phyloP scores from a whole-genome alignment of 441 rosid genomes.

The Breynia disticha region DNA sequence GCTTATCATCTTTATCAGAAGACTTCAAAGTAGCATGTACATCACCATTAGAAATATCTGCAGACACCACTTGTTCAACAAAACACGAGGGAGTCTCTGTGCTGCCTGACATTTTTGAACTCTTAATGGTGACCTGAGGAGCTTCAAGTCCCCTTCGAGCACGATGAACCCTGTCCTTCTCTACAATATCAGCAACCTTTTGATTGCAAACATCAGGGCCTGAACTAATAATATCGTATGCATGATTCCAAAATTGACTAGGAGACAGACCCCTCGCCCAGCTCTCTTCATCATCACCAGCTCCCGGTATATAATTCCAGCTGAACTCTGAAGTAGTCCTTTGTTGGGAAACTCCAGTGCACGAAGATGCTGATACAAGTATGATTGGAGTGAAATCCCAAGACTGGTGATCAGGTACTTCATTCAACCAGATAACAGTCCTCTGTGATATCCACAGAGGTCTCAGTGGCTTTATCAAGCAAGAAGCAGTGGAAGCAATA shows the following conservation, averaged over 20 bases:
- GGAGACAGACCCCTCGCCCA: slow-evolving; percentile 94
- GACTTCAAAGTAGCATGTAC: slow-evolving; percentile 13
- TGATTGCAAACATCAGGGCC: slow-evolving; percentile 68
- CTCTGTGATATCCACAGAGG: slow-evolving; percentile 89
- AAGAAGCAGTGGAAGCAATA: slow-evolving; percentile 44
- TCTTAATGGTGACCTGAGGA: slow-evolving; percentile 50
- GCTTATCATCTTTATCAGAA: slow-evolving; percentile 22
- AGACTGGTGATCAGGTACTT: slow-evolving; percentile 78
- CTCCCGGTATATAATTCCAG: slow-evolving; percentile 93
- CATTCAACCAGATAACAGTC: slow-evolving; percentile 82
- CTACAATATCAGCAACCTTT: slow-evolving; percentile 86
- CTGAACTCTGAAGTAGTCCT: slow-evolving; percentile 64
- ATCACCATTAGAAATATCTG: slow-evolving; percentile 16
- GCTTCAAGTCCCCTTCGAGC: slow-evolving; percentile 66
- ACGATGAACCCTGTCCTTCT: slow-evolving; percentile 64
- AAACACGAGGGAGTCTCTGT: not conserved
- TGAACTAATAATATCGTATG: slow-evolving; percentile 52
- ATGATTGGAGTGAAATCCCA: slow-evolving; percentile 91
- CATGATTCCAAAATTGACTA: slow-evolving; percentile 65
- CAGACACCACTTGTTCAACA: slow-evolving; percentile 16
- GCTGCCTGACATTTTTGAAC: slow-evolving; percentile 19
- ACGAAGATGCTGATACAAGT: slow-evolving; percentile 69
- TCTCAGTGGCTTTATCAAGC: slow-evolving; percentile 63
- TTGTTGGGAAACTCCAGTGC: slow-evolving; percentile 30
- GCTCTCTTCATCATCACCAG: slow-evolving; percentile 97